phyloP scores from a whole-genome alignment of 202 grass and related monocot genomes.

The Zoysia matrella region DNA sequence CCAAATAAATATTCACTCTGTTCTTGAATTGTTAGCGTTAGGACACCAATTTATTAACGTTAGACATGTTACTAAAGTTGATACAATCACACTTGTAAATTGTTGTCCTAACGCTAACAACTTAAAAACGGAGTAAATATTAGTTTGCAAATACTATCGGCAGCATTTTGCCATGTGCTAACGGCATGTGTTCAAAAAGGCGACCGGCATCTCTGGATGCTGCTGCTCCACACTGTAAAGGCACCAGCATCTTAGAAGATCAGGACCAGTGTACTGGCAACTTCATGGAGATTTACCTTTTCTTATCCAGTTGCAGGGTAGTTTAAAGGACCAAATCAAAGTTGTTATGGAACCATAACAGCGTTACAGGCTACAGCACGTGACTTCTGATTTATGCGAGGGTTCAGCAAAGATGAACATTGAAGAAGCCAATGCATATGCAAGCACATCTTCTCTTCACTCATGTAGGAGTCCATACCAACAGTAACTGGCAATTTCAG shows the following conservation, averaged over 20 bases:
- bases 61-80: no score
- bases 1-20: not conserved
- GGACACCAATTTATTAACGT: no score
- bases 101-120: no score
- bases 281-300: slow-evolving; percentile 39
- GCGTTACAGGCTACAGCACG: slow-evolving; percentile 13
- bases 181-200: slow-evolving; percentile 49
- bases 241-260: not conserved
- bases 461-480: not conserved
- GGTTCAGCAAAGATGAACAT: slow-evolving; percentile 19
- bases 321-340: slow-evolving; percentile 5
- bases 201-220: slow-evolving; percentile 22
- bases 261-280: slow-evolving; percentile 26
- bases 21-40: no score
- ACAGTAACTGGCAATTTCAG: slow-evolving; percentile 44
- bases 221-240: slow-evolving; percentile 41
- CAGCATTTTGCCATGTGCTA: slow-evolving; percentile 37
- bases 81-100: no score
- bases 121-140: not conserved
- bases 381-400: not conserved
- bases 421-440: slow-evolving; percentile 9
- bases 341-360: slow-evolving; percentile 14
- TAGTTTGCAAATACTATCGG: not conserved
- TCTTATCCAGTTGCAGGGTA: slow-evolving; percentile 23
- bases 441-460: slow-evolving; percentile 12